Conservation (phyloP, 2,329 filamentous ascomycete genomes). For the Ophiostoma populinum region DNA sequence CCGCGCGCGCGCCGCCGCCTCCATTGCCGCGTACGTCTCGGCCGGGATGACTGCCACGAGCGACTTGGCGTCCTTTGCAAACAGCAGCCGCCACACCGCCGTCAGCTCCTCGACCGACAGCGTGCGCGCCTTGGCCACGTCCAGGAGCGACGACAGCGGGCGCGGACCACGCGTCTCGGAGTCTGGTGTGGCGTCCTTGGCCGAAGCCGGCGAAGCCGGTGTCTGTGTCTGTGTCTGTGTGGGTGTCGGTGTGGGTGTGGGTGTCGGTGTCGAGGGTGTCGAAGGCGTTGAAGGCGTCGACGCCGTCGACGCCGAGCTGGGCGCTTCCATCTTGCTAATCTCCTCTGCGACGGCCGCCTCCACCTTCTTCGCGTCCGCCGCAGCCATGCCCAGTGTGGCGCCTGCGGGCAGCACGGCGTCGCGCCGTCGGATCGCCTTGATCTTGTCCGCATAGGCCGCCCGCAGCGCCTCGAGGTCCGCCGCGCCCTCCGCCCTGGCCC, state of each 20-base stretch:
- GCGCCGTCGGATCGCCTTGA: constrained; percentile 50
- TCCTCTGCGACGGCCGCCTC: not conserved
- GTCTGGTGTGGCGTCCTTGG: constrained; percentile 5
- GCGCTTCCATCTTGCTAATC: not conserved
- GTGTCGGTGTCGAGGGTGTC: too few species aligned
- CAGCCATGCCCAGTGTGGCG: constrained; percentile 4
- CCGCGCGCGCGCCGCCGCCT: constrained; percentile 50
- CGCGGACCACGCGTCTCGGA: constrained; percentile 17
- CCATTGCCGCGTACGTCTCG: constrained; percentile 56
- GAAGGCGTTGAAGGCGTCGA: too few species aligned
- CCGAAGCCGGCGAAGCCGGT: too few species aligned
- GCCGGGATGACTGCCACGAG: constrained; percentile 73
- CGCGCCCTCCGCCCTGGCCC: constrained; percentile 58
- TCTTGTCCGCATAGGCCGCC: constrained; percentile 71
- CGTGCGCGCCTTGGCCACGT: constrained; percentile 57
- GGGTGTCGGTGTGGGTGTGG: too few species aligned
- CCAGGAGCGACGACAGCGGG: constrained; percentile 40
- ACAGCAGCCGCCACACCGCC: constrained; percentile 76
- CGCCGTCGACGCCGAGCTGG: too few species aligned
- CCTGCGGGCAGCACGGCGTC: constrained; percentile 32
- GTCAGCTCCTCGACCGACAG: constrained; percentile 72
- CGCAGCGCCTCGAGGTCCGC: constrained; percentile 59
- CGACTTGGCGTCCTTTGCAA: constrained; percentile 53
- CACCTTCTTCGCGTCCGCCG: not conserved
- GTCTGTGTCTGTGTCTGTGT: too few species aligned